These are phyloP conservation scores for Cryptosporidium ubiquitum DNA, from an alignment of 169 alveolate genomes.

Conservation along the genomic window DNA sequence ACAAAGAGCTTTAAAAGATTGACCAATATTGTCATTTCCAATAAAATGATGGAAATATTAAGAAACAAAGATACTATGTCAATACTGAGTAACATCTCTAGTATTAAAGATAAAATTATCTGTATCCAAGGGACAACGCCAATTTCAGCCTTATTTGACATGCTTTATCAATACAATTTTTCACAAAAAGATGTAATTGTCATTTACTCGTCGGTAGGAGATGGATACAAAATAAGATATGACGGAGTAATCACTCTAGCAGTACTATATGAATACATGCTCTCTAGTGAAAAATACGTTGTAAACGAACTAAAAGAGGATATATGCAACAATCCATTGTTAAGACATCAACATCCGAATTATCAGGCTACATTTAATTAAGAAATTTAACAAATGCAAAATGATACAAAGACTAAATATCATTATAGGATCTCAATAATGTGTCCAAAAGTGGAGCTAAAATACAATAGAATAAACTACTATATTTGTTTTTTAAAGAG, in stretches of 20 bases:
- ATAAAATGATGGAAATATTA: neutral
- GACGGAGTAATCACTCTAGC: slow-evolving; percentile 58
- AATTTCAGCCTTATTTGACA: slow-evolving; percentile 12
- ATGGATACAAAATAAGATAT: slow-evolving; percentile 16
- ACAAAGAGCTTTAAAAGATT: slow-evolving; percentile 26
- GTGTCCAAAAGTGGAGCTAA: neutral
- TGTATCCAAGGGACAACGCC: slow-evolving; percentile 24
- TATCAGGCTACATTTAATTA: neutral
- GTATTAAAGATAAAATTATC: slow-evolving; percentile 15
- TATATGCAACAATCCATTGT: neutral
- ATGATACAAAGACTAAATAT: neutral
- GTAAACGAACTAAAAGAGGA: neutral
- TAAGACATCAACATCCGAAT: neutral
- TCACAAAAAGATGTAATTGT: slow-evolving; percentile 8
- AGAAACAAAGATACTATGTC: slow-evolving; percentile 15
- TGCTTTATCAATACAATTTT: slow-evolving; percentile 7
- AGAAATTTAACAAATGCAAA: neutral
- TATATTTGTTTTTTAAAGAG: neutral
- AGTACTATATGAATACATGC: slow-evolving; percentile 7
- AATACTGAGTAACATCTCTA: slow-evolving; percentile 1
- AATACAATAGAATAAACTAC: neutral
- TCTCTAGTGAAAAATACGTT: neutral
- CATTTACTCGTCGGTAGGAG: slow-evolving; percentile 1
- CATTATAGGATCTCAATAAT: neutral
- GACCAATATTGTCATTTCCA: slow-evolving; percentile 29